phyloP scores from a whole-genome alignment of 345 rosid genomes.

The Arabis alpina region DNA sequence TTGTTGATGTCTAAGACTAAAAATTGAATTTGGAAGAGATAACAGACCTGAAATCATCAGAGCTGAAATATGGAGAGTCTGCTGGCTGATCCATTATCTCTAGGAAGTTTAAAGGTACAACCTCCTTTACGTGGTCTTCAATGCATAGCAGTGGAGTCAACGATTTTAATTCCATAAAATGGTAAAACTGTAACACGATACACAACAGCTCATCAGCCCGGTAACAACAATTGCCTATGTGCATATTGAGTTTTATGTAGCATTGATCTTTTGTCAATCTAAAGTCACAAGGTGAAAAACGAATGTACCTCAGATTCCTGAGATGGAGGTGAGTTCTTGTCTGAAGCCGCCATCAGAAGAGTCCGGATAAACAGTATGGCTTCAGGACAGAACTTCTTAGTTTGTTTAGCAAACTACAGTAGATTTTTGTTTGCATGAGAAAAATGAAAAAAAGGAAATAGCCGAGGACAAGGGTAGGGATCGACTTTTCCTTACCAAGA shows the following conservation, averaged over 20 bases:
- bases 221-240: slow-evolving; percentile 8
- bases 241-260: slow-evolving; percentile 16
- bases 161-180: slow-evolving; percentile 63
- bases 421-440: slow-evolving; percentile 3
- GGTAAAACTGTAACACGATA: slow-evolving; percentile 60
- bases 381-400: slow-evolving; percentile 86
- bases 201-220: slow-evolving; percentile 28
- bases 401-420: slow-evolving; percentile 66
- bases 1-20: not conserved
- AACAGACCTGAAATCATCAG: slow-evolving; percentile 79
- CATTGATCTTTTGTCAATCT: not conserved
- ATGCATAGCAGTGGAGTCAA: slow-evolving; percentile 60
- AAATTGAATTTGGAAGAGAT: slow-evolving; percentile 5
- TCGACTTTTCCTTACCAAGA: slow-evolving; percentile 54
- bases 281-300: not conserved
- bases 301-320: slow-evolving; percentile 65
- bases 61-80: slow-evolving; percentile 64
- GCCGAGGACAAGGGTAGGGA: slow-evolving; percentile 8
- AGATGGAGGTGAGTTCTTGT: slow-evolving; percentile 48
- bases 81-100: slow-evolving; percentile 65
- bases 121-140: slow-evolving; percentile 48
- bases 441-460: not conserved
- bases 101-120: slow-evolving; percentile 69
- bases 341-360: slow-evolving; percentile 63
- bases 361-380: slow-evolving; percentile 71